Base-by-base conservation (phyloP, 805 yeast genomes). In the Sugiyamaella mastotermitis region DNA sequence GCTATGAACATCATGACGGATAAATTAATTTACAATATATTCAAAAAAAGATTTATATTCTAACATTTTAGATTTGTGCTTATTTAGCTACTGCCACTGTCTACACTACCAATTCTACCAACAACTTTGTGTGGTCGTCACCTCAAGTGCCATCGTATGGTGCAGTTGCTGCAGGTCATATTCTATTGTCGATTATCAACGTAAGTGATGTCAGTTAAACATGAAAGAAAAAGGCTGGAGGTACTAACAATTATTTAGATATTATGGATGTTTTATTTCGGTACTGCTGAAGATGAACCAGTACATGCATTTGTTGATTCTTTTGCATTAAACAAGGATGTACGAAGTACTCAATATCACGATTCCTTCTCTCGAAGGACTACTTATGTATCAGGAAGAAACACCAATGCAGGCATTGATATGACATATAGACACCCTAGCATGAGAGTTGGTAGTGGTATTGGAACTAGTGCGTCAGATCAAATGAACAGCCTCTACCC, bases 101-200 rank as follows among this genome's bases (percentile, higher is more conserved):
- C 13, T 92, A 88, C 64, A 77, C 84, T 31, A 78, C 96, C 16
- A 88, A 87, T 65, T 75, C 88, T 36, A 76, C 88, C 14, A 88
- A 86, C 50, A 74, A 72, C 49, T 69, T 88, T 49, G 83, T 92
- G 21, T 92, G 90, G 65, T 62, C 76, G 18, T 61, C 65, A 17
- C n/a, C n/a, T n/a, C n/a, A n/a, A n/a, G 71, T 74, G 14, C 68
- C 92, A 0, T 74, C 80, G 11, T 69, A 74, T 43, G 83, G 83
- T 36, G 94, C 96, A 18, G 88, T 94, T 5, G 83, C 94, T 2
- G 96, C 97, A 0, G 97, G 98, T 5, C 81, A 84, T 48, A 83
- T 90, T 40, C 65, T 90, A 35, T 64, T 86, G 31, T 78, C 92
- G 13, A 85, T 90, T 59, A 68, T 85, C 43, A 86, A 92, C 57